Base-by-base conservation (phyloP, 2,329 filamentous ascomycete genomes). In the Aspergillus calidoustus region DNA sequence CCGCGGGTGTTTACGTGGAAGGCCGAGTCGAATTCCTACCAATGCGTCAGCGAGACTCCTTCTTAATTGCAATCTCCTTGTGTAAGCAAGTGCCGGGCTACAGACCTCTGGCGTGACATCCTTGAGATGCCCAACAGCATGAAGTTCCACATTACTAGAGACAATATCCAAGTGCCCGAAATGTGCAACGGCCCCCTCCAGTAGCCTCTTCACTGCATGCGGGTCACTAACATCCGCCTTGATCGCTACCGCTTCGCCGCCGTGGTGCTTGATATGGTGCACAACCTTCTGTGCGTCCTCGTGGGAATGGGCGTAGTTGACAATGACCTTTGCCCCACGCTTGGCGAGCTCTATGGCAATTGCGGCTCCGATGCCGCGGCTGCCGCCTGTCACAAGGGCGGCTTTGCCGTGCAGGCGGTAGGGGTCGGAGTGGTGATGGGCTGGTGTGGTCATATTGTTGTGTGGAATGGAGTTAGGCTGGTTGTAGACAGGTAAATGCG, bases 91-190 rank as follows among this genome's bases (percentile, higher is more conserved):
- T 28, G 4, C 25, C 4, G 0, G 17, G 28, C 13, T 5, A 5
- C 13, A 7, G 17, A 57, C 54, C 9, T 57, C 55, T 0, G 73
- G 61, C 4, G 72, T 72, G 0, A 72, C 69, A 19, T 73, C 72
- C 19, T 68, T 66, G n/a, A 74, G 51, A 47, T 67, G 70, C 3
- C 69, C 67, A 86, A 89, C 82, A 11, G 48, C 54, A 7, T 57
- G 60, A 17, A 63, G 25, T 2, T 63, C 64, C 7, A 63, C 55
- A 22, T 66, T 66, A 11, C 59, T 86, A 25, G 67, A 87, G 72
- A 89, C 88, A 68, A 91, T 89, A 78, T 91, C 82, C 71, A 91
- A 82, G 76, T 86, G 83, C 76, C 88, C 88, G 72, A 87, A 91
- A 75, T 86, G 81, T 68, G 80, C 78, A 64, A 87, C 80, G 57